Conservation (phyloP, 169 alveolate species). For the Pseudocohnilembus persalinus region DNA sequence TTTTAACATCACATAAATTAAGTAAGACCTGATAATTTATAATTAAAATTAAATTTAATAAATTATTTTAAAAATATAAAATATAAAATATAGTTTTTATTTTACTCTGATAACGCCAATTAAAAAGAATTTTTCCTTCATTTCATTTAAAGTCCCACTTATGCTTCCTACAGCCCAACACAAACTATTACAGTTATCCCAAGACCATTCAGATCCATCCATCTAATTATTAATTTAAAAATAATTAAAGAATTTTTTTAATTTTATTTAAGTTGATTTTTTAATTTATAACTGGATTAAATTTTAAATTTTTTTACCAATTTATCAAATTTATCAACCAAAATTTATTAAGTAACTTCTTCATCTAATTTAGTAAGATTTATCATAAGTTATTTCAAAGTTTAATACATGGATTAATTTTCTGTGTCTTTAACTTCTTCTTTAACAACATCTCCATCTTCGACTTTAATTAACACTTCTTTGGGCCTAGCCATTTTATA, state of each 20-base stretch:
- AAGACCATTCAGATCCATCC: constrained; percentile 60
- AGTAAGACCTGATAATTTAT: constrained; percentile 76
- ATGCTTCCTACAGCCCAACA: constrained; percentile 98
- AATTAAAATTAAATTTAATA: not conserved
- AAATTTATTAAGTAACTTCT: constrained; percentile 91
- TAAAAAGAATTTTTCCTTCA: constrained; percentile 93
- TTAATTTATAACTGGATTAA: constrained; percentile 80
- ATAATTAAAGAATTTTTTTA: constrained; percentile 35
- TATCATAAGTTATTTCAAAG: constrained; percentile 94
- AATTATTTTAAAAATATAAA: not conserved
- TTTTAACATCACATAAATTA: constrained; percentile 95
- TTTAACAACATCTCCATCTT: constrained; percentile 86
- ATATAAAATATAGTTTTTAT: not conserved
- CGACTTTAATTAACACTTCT: constrained; percentile 87
- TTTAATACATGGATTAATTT: constrained; percentile 94
- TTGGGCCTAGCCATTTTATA: constrained; percentile 97
- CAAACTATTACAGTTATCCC: constrained; percentile 82
- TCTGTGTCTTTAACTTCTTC: constrained; percentile 94
- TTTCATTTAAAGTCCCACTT: constrained; percentile 95
- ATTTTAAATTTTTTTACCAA: constrained; percentile 75
- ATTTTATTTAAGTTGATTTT: constrained; percentile 43
- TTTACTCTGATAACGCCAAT: constrained; percentile 89
- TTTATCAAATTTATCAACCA: constrained; percentile 88
- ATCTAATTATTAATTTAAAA: constrained; percentile 29
- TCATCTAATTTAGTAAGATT: constrained; percentile 95